phyloP scores from a whole-genome alignment of 2,329 filamentous ascomycete species.

The Fusarium multiceps region DNA sequence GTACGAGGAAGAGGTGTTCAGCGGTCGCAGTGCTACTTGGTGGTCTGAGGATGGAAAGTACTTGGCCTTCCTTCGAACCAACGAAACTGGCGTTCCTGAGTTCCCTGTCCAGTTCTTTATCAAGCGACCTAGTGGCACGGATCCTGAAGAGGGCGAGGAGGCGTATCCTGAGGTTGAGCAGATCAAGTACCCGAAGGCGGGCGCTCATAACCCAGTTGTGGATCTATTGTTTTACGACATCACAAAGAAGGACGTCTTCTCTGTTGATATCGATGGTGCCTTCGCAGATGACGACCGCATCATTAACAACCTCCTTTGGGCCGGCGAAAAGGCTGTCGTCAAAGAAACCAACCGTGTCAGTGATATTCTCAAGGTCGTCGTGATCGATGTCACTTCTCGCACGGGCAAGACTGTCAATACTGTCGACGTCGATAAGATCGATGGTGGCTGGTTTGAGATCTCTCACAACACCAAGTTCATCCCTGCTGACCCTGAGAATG shows the following conservation, averaged over 20 bases:
- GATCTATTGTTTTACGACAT: constrained; percentile 91
- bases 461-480: constrained; percentile 87
- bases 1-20: constrained; percentile 77
- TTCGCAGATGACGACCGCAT: constrained; percentile 86
- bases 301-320: constrained; percentile 95
- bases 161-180: constrained; percentile 88
- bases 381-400: constrained; percentile 81
- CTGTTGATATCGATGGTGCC: constrained; percentile 78
- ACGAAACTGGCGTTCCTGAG: constrained; percentile 90
- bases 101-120: constrained; percentile 96
- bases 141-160: constrained; percentile 76
- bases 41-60: constrained; percentile 93
- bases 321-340: constrained; percentile 83
- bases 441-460: constrained; percentile 97
- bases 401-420: constrained; percentile 82
- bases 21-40: constrained; percentile 87
- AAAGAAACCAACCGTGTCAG: constrained; percentile 95
- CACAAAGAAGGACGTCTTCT: constrained; percentile 79
- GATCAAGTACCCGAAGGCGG: constrained; percentile 98
- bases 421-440: constrained; percentile 82
- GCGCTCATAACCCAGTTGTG: constrained; percentile 91
- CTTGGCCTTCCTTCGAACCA: constrained; percentile 90
- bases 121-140: constrained; percentile 81
- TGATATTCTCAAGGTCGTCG: constrained; percentile 86
- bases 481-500: constrained; percentile 81